Conservation (phyloP, 2,329 filamentous ascomycete genomes). For the Colletotrichum echinochloae region DNA sequence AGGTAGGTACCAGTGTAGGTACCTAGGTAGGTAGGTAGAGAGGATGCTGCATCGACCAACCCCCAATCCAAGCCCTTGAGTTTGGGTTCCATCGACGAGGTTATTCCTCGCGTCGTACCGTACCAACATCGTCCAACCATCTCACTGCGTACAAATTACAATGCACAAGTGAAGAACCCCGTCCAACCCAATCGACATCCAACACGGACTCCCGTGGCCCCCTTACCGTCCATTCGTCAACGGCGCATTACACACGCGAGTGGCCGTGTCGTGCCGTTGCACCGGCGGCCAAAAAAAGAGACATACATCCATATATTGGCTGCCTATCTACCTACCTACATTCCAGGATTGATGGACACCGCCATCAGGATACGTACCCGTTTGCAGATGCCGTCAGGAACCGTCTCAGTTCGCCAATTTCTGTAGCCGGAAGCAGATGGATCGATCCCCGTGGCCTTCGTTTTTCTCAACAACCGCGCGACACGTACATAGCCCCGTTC, state of each 20-base stretch:
- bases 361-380: not conserved
- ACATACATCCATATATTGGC: not conserved
- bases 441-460: not conserved
- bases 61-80: not conserved
- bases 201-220: conserved; percentile 15
- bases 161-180: not conserved
- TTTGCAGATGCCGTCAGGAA: not conserved
- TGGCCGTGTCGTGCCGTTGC: conserved; percentile 22
- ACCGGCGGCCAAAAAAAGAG: conserved; percentile 17
- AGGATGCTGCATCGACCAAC: not conserved
- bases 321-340: not conserved
- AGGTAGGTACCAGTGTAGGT: not conserved
- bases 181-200: conserved; percentile 2
- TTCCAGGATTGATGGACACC: not conserved
- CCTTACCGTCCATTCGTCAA: conserved; percentile 29
- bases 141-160: not conserved
- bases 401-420: not conserved
- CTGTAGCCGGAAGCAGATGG: not conserved
- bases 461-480: not conserved
- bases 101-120: not conserved
- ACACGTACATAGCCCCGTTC: not conserved
- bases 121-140: not conserved
- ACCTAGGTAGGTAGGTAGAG: not conserved
- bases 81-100: not conserved
- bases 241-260: conserved; percentile 25